Conservation (phyloP, 495 filamentous ascomycete species). For the Penicillium paradoxum region DNA sequence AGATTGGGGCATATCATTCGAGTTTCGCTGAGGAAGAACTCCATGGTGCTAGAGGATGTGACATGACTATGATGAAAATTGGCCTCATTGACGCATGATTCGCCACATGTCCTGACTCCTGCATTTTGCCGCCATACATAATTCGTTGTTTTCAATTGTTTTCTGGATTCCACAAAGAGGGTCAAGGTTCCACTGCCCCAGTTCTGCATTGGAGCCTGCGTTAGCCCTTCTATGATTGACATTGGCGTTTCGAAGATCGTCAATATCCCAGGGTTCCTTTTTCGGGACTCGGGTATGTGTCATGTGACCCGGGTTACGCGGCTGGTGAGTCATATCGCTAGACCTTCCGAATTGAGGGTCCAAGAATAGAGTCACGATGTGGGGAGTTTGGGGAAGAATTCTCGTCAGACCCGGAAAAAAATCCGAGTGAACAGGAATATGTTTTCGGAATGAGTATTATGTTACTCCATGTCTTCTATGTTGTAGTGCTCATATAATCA, state of each 20-base stretch:
- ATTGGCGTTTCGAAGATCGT: background rate
- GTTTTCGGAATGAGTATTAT: no score
- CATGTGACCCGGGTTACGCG: conserved; percentile 10
- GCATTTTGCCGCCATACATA: conserved; percentile 1
- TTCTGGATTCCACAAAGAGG: background rate
- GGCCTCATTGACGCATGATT: conserved; percentile 1
- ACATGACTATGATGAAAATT: conserved; percentile 14
- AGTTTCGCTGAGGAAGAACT: background rate
- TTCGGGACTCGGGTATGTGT: background rate
- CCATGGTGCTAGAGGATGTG: conserved; percentile 1
- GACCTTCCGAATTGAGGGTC: background rate
- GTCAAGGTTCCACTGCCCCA: conserved; percentile 1
- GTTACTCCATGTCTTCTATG: no score
- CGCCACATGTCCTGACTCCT: conserved; percentile 9
- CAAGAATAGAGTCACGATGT: conserved; percentile 5
- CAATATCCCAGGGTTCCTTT: background rate
- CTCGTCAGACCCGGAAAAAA: no score
- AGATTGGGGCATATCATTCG: background rate
- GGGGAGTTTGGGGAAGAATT: background rate
- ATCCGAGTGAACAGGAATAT: background rate
- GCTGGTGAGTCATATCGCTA: conserved; percentile 12
- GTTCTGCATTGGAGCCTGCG: conserved; percentile 1
- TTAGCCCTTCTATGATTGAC: conserved; percentile 2
- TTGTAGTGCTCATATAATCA: no score
- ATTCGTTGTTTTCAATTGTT: background rate